Evolutionary conservation across 176 grass and related monocot genomes (phyloP).

Genomic region (Raddia guianensis): DNA sequence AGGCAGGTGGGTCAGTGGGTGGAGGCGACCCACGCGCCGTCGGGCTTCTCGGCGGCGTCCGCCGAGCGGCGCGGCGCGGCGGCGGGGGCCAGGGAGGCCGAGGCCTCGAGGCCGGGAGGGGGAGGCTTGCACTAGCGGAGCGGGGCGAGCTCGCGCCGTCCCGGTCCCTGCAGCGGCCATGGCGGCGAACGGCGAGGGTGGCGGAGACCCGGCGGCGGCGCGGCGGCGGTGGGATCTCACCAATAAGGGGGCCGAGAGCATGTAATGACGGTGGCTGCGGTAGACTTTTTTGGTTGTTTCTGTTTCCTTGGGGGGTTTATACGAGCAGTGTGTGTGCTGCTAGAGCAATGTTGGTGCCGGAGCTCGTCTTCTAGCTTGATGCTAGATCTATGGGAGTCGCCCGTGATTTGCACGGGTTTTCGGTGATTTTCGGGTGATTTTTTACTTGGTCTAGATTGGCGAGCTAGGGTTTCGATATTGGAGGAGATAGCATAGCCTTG

Average conservation of each 20-base stretch:
- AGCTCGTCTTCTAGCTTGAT: neutral
- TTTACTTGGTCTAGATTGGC: neutral
- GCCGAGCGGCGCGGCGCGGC: neutral
- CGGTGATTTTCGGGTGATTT: neutral
- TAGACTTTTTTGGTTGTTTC: constrained; percentile 36
- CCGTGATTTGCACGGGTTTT: neutral
- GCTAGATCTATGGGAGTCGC: constrained; percentile 26
- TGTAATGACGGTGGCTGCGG: constrained; percentile 11
- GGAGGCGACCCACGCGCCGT: constrained; percentile 5
- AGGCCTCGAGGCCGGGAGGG: neutral
- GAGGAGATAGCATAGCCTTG: neutral
- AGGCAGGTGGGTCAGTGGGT: constrained; percentile 20
- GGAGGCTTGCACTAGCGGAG: neutral
- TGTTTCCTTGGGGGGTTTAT: neutral
- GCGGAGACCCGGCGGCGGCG: constrained; percentile 44
- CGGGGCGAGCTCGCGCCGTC: constrained; percentile 11
- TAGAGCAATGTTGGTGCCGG: constrained; percentile 26
- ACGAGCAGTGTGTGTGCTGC: neutral
- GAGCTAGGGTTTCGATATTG: constrained; percentile 48
- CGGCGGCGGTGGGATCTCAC: constrained; percentile 59
- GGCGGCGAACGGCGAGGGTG: constrained; percentile 50
- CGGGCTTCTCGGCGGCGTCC: neutral
- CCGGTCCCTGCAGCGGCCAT: constrained; percentile 20
- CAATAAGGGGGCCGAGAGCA: constrained; percentile 41
- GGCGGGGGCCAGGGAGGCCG: neutral